Base-by-base conservation (phyloP, 805 yeast genomes). In the Deakozyma indianensis region DNA sequence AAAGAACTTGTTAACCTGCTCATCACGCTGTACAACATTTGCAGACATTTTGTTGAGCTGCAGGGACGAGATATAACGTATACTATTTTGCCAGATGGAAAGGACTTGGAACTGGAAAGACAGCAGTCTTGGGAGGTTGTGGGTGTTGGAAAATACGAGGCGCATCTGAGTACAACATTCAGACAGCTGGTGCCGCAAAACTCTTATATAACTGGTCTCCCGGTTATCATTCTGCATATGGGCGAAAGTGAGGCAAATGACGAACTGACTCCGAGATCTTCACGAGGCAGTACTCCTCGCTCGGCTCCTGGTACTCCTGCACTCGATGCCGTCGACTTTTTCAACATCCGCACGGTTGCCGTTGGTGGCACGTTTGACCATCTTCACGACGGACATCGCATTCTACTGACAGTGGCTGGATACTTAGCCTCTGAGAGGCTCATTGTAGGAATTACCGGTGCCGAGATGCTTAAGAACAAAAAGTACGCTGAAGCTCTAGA, bases 351-450 rank as follows among this genome's bases (percentile, higher is more conserved):
- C 20, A 32, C 38, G 11, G 57, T 53, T 2, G 62, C 95, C 0
- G 78, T 90, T 1, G 98, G 98, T 0, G 99, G 99, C 0, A 92
- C 98, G 0, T 92, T 92, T 65, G 99, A 92, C 58, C 97, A 92
- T 63, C 58, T 92, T 29, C 99, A 92, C 55, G 94, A 83, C 57
- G 99, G 97, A 0, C 99, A 92, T 63, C 85, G 83, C 60, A 80
- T 92, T 23, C 66, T 92, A 23, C 67, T 92, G 7, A 78, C 92
- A 0, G 68, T 83, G 48, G 70, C 94, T 0, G 75, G 78, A 0
- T 86, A 78, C 55, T 51, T 84, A 4, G 69, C 94, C 0, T 54
- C 62, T 2, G 53, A 60, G 1, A 64, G 61, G 21, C 64, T 92
- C 14, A 81, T 90, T 43, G 69, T 92, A 4, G 99, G 98, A 0